These are phyloP conservation scores for Bolboschoenus planiculmis DNA, from an alignment of 176 grass and related monocot species.

Conservation along the genomic window DNA sequence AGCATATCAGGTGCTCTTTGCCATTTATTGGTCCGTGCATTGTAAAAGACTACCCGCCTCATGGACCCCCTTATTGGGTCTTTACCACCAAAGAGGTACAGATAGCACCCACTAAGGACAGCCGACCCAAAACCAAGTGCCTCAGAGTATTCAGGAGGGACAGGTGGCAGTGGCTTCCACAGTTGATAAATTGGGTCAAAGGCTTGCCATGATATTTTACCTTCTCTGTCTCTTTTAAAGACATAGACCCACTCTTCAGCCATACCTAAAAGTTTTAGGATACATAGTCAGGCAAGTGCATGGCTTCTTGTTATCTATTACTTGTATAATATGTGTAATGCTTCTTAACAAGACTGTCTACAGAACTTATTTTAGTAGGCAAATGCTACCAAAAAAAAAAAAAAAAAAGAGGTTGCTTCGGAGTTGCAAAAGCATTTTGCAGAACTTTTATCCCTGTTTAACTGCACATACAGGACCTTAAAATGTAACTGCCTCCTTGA, in stretches of 20 bases:
- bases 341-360: neutral
- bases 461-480: neutral
- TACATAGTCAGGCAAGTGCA: neutral
- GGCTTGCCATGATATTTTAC: constrained; percentile 82
- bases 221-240: constrained; percentile 74
- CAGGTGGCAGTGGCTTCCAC: constrained; percentile 77
- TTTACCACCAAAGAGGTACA: constrained; percentile 92
- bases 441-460: neutral
- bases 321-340: neutral
- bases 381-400: too few relatives aligned
- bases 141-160: constrained; percentile 66
- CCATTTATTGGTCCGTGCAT: constrained; percentile 88
- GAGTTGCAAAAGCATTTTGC: neutral
- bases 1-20: constrained; percentile 86
- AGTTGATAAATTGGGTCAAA: constrained; percentile 72
- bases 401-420: neutral
- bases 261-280: constrained; percentile 29
- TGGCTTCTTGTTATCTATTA: neutral
- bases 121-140: constrained; percentile 79
- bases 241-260: constrained; percentile 90
- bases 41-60: constrained; percentile 88
- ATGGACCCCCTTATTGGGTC: constrained; percentile 65
- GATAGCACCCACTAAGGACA: constrained; percentile 68
- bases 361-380: neutral
- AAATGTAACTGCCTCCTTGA: neutral